Percentiles rank a stretch among this genome's conserved stretches.
Conservation (phyloP, 2,329 filamentous ascomycete genomes). For the Aureobasidium uvarum region DNA sequence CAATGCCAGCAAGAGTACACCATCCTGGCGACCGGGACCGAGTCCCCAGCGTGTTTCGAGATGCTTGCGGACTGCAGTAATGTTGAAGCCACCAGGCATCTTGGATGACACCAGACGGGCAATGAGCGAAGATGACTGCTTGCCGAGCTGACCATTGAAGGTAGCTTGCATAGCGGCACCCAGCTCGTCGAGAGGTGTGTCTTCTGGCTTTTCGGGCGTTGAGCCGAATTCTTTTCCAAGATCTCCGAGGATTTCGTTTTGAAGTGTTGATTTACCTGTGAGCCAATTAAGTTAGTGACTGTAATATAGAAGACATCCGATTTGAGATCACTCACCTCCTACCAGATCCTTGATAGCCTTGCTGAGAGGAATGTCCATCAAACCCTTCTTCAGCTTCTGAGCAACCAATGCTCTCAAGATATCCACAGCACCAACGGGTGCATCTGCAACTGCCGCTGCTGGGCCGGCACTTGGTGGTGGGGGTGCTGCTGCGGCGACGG, state of each 20-base stretch:
- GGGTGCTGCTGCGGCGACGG: conserved; percentile 55
- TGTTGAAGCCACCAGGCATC: conserved; percentile 99
- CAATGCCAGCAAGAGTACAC: conserved; percentile 79
- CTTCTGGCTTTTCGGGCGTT: conserved; percentile 97
- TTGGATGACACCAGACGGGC: conserved; percentile 96
- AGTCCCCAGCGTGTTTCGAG: conserved; percentile 92
- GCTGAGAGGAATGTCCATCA: conserved; percentile 82
- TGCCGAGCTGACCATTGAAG: conserved; percentile 98
- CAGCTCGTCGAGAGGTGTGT: conserved; percentile 92
- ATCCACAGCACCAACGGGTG: conserved; percentile 82
- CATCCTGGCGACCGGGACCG: conserved; percentile 82
- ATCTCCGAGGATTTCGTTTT: conserved; percentile 98
- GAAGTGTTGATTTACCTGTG: conserved; percentile 91
- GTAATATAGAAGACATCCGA: background rate
- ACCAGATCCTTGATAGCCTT: conserved; percentile 99
- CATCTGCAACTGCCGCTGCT: conserved; percentile 80
- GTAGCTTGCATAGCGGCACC: conserved; percentile 94
- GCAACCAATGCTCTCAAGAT: conserved; percentile 86
- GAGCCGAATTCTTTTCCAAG: conserved; percentile 98
- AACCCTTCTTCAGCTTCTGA: conserved; percentile 95
- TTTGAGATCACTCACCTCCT: conserved; percentile 65
- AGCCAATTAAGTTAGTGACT: conserved; percentile 12
- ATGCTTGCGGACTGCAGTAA: conserved; percentile 92
- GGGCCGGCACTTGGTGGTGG: conserved; percentile 74
- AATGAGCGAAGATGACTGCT: conserved; percentile 90